These are phyloP conservation scores for Termitomyces sp. DNA, from an alignment of 768 basidiomycete genomes.

Conservation along the genomic window DNA sequence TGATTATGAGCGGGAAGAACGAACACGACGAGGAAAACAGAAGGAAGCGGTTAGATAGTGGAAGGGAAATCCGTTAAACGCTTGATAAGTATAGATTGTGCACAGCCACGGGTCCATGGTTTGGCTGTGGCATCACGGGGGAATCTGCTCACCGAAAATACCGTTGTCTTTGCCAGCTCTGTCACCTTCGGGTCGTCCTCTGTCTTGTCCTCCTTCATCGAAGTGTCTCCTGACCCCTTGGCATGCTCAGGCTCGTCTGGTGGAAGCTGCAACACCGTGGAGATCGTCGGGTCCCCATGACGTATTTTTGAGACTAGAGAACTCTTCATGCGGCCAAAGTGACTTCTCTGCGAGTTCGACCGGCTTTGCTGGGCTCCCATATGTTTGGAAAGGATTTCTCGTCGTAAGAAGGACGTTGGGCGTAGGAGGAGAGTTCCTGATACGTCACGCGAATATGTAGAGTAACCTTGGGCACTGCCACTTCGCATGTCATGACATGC, in stretches of 20 bases:
- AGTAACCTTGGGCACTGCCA: constrained; percentile 4
- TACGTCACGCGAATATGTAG: neutral
- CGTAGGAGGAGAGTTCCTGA: neutral
- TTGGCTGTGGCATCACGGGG: constrained; percentile 3
- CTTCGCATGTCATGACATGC: neutral
- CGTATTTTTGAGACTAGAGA: constrained; percentile 12
- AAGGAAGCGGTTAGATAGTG: neutral
- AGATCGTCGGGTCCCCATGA: constrained; percentile 1
- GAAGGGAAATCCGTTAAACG: neutral
- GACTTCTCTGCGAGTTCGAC: constrained; percentile 11
- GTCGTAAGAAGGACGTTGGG: neutral
- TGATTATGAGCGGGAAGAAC: neutral
- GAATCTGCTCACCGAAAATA: constrained; percentile 4
- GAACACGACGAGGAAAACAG: neutral
- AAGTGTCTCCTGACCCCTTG: neutral
- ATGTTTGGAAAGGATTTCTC: neutral
- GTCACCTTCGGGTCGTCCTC: neutral
- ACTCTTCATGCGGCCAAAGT: constrained; percentile 17
- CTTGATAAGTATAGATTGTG: constrained; percentile 12
- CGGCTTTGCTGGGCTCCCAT: constrained; percentile 31
- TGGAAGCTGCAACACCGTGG: neutral
- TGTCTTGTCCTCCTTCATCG: neutral
- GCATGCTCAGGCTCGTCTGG: neutral
- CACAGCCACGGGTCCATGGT: constrained; percentile 14
- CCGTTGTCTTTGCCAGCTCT: neutral